Evolutionary conservation across 148 eudicot species (phyloP).

Genomic region (Nyssa sinensis): DNA sequence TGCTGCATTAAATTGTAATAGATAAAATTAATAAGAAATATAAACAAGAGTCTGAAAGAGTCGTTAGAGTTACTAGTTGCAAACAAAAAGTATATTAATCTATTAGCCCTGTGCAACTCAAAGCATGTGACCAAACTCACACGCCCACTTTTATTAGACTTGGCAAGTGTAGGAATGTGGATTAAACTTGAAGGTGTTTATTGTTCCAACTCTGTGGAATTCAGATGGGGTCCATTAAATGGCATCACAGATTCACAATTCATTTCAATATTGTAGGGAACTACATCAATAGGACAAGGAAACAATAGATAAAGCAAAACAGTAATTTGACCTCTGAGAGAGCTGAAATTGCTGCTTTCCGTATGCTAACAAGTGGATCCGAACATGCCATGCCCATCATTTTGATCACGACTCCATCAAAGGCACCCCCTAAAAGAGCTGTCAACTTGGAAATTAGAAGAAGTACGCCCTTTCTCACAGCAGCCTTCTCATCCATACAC

Average conservation of each 20-base stretch:
- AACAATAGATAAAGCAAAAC: background rate
- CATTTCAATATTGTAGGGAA: background rate
- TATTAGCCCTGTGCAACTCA: background rate
- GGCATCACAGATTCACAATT: background rate
- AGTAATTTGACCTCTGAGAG: constrained; percentile 73
- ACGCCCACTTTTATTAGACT: background rate
- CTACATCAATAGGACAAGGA: background rate
- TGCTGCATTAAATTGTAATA: background rate
- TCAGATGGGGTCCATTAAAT: background rate
- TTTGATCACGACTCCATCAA: constrained; percentile 75
- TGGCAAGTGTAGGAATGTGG: background rate
- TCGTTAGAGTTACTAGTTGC: background rate
- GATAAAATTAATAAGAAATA: background rate
- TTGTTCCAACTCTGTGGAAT: background rate
- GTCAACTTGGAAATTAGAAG: constrained; percentile 62
- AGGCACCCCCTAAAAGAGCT: constrained; percentile 53
- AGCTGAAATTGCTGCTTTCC: constrained; percentile 88
- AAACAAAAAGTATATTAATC: background rate
- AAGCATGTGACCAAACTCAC: background rate
- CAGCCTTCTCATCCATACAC: constrained; percentile 92
- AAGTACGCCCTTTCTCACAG: constrained; percentile 89
- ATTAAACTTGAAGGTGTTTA: background rate
- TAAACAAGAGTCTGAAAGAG: background rate
- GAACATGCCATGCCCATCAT: constrained; percentile 90
- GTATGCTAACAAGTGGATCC: constrained; percentile 90